Evolutionary conservation across 768 basidiomycete genomes (phyloP).

Genomic region (Cystobasidium tubakii): DNA sequence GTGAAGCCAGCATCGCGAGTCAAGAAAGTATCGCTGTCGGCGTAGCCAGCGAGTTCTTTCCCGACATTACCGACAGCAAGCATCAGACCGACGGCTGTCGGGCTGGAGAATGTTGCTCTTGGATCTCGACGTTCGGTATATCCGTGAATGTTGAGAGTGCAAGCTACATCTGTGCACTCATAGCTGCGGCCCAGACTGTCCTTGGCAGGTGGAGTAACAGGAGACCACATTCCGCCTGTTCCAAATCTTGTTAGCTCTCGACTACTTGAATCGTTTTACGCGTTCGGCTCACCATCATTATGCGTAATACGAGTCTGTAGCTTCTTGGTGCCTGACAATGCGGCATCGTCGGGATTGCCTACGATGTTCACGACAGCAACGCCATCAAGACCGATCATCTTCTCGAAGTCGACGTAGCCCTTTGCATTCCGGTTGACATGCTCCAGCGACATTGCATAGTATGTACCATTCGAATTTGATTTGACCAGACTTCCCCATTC

Average conservation of each 20-base stretch:
- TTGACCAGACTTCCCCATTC: conserved; percentile 88
- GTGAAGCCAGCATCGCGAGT: conserved; percentile 94
- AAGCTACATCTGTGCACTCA: conserved; percentile 63
- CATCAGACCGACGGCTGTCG: conserved; percentile 82
- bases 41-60: conserved; percentile 69
- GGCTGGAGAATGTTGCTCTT: conserved; percentile 86
- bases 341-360: conserved; percentile 69
- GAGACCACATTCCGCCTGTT: conserved; percentile 78
- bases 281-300: conserved; percentile 73
- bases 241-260: not conserved
- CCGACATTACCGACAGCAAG: conserved; percentile 98
- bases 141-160: conserved; percentile 84
- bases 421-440: conserved; percentile 79
- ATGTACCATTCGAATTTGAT: conserved; percentile 97
- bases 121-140: conserved; percentile 89
- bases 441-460: conserved; percentile 78
- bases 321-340: conserved; percentile 64
- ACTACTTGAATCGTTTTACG: no score
- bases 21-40: conserved; percentile 87
- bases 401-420: conserved; percentile 96
- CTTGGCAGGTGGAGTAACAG: conserved; percentile 62
- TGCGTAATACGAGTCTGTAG: conserved; percentile 86
- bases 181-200: conserved; percentile 75
- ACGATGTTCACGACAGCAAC: conserved; percentile 91
- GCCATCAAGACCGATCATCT: conserved; percentile 90